phyloP scores from a whole-genome alignment of 768 basidiomycete species.

The Clitopilus hobsonii region DNA sequence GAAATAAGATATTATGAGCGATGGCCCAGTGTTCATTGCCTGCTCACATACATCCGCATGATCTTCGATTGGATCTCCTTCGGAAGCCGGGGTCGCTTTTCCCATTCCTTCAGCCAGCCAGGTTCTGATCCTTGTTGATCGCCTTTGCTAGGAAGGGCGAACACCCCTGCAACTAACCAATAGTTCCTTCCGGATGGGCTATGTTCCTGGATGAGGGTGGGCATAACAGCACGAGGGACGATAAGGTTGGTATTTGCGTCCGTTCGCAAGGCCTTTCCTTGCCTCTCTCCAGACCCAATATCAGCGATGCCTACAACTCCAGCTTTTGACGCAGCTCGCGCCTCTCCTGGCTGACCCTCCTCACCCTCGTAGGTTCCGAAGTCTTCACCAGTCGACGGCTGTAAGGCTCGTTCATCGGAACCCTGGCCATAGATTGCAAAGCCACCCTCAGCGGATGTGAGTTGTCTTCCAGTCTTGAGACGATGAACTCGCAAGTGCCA shows the following conservation, averaged over 20 bases:
- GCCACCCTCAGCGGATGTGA: constrained; percentile 63
- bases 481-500: constrained; percentile 74
- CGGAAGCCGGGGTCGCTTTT: constrained; percentile 38
- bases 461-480: constrained; percentile 43
- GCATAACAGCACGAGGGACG: constrained; percentile 61
- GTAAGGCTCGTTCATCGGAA: constrained; percentile 53
- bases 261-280: constrained; percentile 46
- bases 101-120: constrained; percentile 48
- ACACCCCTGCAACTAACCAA: constrained; percentile 66
- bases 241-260: constrained; percentile 75
- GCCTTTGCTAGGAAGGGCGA: constrained; percentile 47
- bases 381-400: constrained; percentile 34
- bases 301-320: constrained; percentile 63
- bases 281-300: constrained; percentile 27
- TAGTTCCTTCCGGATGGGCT: constrained; percentile 30
- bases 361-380: constrained; percentile 52
- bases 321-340: constrained; percentile 51
- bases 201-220: constrained; percentile 52
- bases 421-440: constrained; percentile 71
- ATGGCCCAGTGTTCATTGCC: constrained; percentile 1
- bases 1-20: constrained; percentile 3
- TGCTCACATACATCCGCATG: constrained; percentile 7
- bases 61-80: constrained; percentile 3
- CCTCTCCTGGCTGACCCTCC: constrained; percentile 36
- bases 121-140: constrained; percentile 28